phyloP scores from a whole-genome alignment of 345 rosid genomes.

The Boechera stricta region DNA sequence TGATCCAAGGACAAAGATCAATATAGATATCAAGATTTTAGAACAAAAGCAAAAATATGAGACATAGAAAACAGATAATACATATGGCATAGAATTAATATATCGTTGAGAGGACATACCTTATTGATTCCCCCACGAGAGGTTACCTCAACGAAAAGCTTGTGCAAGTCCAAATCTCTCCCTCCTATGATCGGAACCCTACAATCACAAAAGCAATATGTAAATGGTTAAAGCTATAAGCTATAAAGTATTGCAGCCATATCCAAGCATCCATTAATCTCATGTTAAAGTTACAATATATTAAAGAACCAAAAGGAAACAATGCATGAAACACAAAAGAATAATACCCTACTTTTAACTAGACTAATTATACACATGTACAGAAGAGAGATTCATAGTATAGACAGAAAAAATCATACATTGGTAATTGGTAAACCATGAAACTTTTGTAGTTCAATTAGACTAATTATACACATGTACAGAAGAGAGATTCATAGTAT shows the following conservation, averaged over 20 bases:
- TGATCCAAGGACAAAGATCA: background rate
- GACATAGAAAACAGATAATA: background rate
- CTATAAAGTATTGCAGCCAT: conserved; percentile 6
- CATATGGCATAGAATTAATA: background rate
- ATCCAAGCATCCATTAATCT: conserved; percentile 6
- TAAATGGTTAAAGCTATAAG: background rate
- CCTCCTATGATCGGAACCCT: conserved; percentile 98
- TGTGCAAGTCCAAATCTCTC: conserved; percentile 85
- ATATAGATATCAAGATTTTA: background rate
- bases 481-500: background rate
- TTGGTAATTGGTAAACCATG: background rate
- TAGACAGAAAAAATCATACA: background rate
- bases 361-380: background rate
- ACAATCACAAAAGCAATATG: conserved; percentile 21
- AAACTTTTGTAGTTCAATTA: background rate
- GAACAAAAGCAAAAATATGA: background rate
- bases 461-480: background rate
- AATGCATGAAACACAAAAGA: background rate
- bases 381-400: background rate
- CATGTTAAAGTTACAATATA: background rate
- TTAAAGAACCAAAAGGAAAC: background rate
- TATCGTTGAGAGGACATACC: conserved; percentile 52
- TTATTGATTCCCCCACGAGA: conserved; percentile 93
- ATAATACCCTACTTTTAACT: background rate
- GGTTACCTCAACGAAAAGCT: conserved; percentile 91